Evolutionary conservation across 1,284 basidiomycete genomes (phyloP).

Genomic region (Ceratobasidium sp.): DNA sequence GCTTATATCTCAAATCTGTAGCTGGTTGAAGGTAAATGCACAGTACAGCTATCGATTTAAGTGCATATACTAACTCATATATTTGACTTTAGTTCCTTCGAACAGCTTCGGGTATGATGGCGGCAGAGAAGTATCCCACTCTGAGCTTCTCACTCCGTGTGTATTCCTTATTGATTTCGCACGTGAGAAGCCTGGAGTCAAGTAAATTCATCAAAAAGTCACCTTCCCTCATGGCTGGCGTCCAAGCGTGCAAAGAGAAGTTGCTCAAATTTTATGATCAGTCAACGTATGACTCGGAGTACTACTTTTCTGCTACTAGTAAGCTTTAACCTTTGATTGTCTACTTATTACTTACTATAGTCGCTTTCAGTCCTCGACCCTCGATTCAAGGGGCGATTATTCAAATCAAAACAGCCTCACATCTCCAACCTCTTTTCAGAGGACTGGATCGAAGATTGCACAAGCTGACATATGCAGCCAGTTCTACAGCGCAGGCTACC

Average conservation of each 20-base stretch:
- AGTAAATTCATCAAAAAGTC: not conserved
- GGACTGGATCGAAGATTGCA: constrained; percentile 2
- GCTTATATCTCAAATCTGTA: not conserved
- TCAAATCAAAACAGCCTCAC: not conserved
- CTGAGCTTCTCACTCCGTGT: constrained; percentile 39
- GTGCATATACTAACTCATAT: too few species aligned
- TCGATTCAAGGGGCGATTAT: constrained; percentile 1
- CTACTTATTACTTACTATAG: too few species aligned
- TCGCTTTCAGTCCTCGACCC: not conserved
- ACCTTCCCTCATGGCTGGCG: not conserved
- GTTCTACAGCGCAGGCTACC: not conserved
- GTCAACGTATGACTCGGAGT: constrained; percentile 44
- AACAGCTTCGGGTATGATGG: not conserved
- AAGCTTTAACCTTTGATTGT: not conserved
- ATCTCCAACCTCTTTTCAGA: not conserved
- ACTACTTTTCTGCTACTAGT: constrained; percentile 32
- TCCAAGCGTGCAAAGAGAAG: constrained; percentile 39
- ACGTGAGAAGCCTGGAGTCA: not conserved
- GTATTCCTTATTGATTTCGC: constrained; percentile 18
- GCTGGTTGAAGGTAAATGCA: not conserved
- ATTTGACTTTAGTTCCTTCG: constrained; percentile 2
- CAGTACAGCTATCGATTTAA: not conserved
- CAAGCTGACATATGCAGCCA: not conserved
- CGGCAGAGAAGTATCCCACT: constrained; percentile 42
- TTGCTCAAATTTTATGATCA: constrained; percentile 44